Evolutionary conservation across 306 rosid species (phyloP).

Genomic region (Sicyos baderoa): DNA sequence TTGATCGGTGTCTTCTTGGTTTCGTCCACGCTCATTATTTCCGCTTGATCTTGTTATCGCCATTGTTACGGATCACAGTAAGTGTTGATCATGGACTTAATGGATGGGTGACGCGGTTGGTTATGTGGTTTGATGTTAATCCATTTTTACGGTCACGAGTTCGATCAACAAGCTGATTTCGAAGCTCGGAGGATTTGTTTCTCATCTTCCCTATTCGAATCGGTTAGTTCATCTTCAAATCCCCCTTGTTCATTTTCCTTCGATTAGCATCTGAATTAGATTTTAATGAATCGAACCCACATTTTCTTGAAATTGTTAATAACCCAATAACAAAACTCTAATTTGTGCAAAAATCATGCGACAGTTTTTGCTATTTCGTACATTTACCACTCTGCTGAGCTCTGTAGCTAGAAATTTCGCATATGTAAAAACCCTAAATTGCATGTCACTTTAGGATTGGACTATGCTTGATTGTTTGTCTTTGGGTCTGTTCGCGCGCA

Average conservation of each 20-base stretch:
- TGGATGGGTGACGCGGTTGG: no score
- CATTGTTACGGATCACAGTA: no score
- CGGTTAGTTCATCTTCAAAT: conserved; percentile 11
- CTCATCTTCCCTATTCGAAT: neutral
- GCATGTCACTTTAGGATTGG: conserved; percentile 5
- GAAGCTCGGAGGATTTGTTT: neutral
- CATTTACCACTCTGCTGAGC: conserved; percentile 31
- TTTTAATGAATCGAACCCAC: neutral
- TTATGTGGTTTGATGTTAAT: no score
- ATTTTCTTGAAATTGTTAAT: neutral
- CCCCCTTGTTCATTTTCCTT: neutral
- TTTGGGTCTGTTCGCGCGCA: no score
- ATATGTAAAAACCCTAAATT: conserved; percentile 13
- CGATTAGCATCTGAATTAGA: neutral
- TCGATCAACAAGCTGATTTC: no score
- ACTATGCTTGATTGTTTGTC: no score
- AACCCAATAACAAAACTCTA: neutral
- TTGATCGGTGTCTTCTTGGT: no score
- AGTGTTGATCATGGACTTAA: no score
- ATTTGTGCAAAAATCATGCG: conserved; percentile 14
- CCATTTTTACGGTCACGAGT: no score
- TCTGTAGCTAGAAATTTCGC: conserved; percentile 23
- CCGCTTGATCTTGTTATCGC: no score
- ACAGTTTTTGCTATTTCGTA: conserved; percentile 18
- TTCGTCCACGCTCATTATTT: no score